Evolutionary conservation across 768 basidiomycete species (phyloP).

Genomic region (Coprinopsis sp.): DNA sequence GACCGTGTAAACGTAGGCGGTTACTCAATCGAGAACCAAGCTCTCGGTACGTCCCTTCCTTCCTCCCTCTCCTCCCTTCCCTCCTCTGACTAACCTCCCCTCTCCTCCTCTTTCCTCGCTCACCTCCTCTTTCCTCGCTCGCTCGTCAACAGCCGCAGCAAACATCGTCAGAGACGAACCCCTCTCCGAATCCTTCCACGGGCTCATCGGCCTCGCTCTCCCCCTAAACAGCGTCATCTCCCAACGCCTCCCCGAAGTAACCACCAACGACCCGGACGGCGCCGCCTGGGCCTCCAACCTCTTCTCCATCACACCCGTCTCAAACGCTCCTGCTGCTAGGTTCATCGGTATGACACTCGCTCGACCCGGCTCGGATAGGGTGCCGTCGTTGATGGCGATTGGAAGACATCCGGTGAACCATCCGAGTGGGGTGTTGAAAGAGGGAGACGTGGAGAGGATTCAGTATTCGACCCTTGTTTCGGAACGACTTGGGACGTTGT

Average conservation of each 20-base stretch:
- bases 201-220: conserved; percentile 73
- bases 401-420: conserved; percentile 53
- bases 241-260: conserved; percentile 40
- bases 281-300: conserved; percentile 66
- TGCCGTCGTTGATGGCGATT: conserved; percentile 63
- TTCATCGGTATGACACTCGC: conserved; percentile 56
- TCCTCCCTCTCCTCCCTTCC: background rate
- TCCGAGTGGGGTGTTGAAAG: conserved; percentile 47
- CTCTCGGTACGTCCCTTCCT: conserved; percentile 47
- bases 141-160: conserved; percentile 70
- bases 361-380: conserved; percentile 55
- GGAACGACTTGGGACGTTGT: conserved; percentile 38
- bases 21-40: conserved; percentile 62
- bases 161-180: conserved; percentile 50
- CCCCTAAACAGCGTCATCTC: conserved; percentile 70
- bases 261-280: conserved; percentile 53
- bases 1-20: conserved; percentile 59
- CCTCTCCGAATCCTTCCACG: conserved; percentile 51
- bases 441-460: conserved; percentile 45
- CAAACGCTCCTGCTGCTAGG: conserved; percentile 49
- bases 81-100: background rate
- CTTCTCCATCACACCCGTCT: conserved; percentile 57
- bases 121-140: background rate
- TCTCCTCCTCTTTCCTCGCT: background rate
- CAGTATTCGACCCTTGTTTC: conserved; percentile 44